Percentiles rank a stretch among this genome's conserved stretches.
Conservation (phyloP, 805 yeast genomes). For the Hyphopichia homilentoma region DNA sequence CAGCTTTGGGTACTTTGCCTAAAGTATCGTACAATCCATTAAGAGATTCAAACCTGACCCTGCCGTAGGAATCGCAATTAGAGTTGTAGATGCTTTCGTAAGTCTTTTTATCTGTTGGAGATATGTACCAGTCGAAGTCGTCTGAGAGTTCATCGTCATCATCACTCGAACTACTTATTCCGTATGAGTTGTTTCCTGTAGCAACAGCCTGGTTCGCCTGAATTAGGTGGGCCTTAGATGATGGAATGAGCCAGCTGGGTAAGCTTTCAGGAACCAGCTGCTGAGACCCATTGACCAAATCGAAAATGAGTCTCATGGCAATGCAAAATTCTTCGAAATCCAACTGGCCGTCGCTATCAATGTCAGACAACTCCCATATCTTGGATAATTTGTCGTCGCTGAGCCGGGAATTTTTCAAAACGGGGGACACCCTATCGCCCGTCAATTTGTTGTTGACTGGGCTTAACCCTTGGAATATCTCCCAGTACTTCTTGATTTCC, state of each 20-base stretch:
- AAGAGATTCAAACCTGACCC: slow-evolving; percentile 71
- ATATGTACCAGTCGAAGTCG: slow-evolving; percentile 94
- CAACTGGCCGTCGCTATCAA: slow-evolving; percentile 84
- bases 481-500: slow-evolving; percentile 98
- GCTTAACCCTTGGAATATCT: slow-evolving; percentile 84
- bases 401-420: slow-evolving; percentile 84
- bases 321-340: slow-evolving; percentile 98
- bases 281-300: slow-evolving; percentile 70
- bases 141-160: slow-evolving; percentile 65
- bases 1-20: slow-evolving; percentile 73
- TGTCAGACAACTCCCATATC: slow-evolving; percentile 91
- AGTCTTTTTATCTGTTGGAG: slow-evolving; percentile 76
- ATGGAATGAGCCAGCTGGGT: slow-evolving; percentile 93
- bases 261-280: slow-evolving; percentile 60
- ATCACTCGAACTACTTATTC: slow-evolving; percentile 22
- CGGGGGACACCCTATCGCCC: slow-evolving; percentile 82
- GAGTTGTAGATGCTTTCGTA: slow-evolving; percentile 77
- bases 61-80: slow-evolving; percentile 74
- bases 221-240: slow-evolving; percentile 78
- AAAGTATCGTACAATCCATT: slow-evolving; percentile 66
- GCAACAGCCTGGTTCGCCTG: slow-evolving; percentile 76
- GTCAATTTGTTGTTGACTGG: slow-evolving; percentile 77
- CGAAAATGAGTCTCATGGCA: slow-evolving; percentile 93
- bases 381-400: slow-evolving; percentile 71
- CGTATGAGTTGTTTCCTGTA: slow-evolving; percentile 14